Evolutionary conservation across 441 rosid species (phyloP).

Genomic region (Euphorbia corollata): DNA sequence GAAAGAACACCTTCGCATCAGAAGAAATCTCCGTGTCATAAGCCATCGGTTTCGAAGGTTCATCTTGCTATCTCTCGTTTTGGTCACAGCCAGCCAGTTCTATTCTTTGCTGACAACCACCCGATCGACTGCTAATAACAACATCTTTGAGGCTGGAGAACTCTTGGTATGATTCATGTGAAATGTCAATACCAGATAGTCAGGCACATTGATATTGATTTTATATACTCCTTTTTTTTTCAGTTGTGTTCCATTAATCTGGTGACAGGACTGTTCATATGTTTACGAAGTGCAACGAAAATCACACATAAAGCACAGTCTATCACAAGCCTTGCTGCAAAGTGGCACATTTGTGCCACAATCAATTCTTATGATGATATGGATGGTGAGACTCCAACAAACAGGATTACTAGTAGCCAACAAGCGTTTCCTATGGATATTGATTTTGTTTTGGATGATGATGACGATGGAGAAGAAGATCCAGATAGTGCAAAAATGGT

Average conservation of each 20-base stretch:
- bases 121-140: conserved; percentile 45
- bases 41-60: conserved; percentile 77
- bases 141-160: conserved; percentile 75
- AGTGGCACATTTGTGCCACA: conserved; percentile 87
- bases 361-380: conserved; percentile 53
- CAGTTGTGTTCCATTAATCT: conserved; percentile 80
- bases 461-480: conserved; percentile 65
- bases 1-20: conserved; percentile 51
- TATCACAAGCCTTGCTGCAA: conserved; percentile 73
- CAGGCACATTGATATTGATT: neutral
- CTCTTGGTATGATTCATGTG: conserved; percentile 38
- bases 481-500: conserved; percentile 41
- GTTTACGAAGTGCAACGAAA: conserved; percentile 72
- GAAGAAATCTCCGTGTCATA: conserved; percentile 62
- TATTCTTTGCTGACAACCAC: conserved; percentile 50
- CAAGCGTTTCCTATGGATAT: conserved; percentile 28
- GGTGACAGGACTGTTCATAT: conserved; percentile 72
- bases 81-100: conserved; percentile 75
- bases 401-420: conserved; percentile 25
- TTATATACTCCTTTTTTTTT: neutral
- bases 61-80: conserved; percentile 46
- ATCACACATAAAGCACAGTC: conserved; percentile 84
- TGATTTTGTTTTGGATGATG: conserved; percentile 55
- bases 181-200: neutral
- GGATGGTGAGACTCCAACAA: conserved; percentile 58